Evolutionary conservation across 164 flowering plant genomes (phyloP), one percentile per base, ranked within the genome.

Genomic region (Aristolochia contorta): DNA sequence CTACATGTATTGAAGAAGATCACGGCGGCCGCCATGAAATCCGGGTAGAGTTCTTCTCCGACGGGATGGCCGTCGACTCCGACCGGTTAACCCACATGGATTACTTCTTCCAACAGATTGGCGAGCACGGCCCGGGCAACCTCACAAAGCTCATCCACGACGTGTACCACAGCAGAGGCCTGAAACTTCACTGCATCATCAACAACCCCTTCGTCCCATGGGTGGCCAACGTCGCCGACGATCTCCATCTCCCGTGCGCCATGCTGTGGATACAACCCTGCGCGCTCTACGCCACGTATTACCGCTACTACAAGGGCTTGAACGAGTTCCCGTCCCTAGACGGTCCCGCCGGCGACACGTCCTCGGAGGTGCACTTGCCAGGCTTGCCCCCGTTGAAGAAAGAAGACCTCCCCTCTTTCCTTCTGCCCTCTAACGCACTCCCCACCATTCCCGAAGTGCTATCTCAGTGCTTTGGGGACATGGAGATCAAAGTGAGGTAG

Each of bases 21-120:
- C 1, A 7, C 12, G 33, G 33, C 7, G 33, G 14, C 43, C 47
- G 78, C 79, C 54, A 18, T 84, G 22, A 47, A 65, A 24, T 68
- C 71, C 30, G 75, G 67, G 7, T 37, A 10, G 43, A 37, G 43
- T 9, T 72, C 16, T 77, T 77, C 61, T 82, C 85, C 1, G 85
- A 82, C 48, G 86, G 89, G 4, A 76, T 64, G 54, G 82, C 77
- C 51, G 78, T 76, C 32, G 87, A 77, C 1, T 59, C 65, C 52
- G 64, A 68, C 3, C 15, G 50, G 0, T 16, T 14, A 1, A 65
- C 58, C 22, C 63, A 67, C 23, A 9, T 2, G 12, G 12, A 16
- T 0, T 24, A 16, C 32, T 71, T 57, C 73, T 41, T 63, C 62
- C 47, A 66, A 0, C 71, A 71, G 64, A 3, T 77, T 32, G 67